Evolutionary conservation across 192 early-diverging fungal genomes (phyloP).

Genomic region (Bifiguratus adelaidae): DNA sequence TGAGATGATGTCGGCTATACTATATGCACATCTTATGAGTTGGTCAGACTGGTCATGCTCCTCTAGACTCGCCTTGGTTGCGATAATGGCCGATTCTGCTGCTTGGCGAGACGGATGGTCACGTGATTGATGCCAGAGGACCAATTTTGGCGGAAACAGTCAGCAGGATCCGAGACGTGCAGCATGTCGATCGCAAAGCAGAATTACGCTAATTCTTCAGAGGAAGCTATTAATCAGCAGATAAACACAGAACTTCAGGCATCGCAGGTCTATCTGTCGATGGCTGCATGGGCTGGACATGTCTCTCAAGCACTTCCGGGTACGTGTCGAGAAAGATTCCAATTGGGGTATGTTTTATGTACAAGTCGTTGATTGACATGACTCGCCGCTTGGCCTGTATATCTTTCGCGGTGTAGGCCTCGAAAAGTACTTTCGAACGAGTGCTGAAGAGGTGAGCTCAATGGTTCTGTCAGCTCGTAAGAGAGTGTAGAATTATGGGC

Average conservation of each 20-base stretch:
- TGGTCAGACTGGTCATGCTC: too few relatives aligned
- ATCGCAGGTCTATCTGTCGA: conserved; percentile 41
- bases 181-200: conserved; percentile 39
- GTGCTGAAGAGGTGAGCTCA: conserved; percentile 22
- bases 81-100: too few relatives aligned
- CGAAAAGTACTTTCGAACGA: conserved; percentile 40
- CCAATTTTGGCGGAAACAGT: too few relatives aligned
- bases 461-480: not conserved
- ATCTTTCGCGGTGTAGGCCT: conserved; percentile 9
- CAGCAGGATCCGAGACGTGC: too few relatives aligned
- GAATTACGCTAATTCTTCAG: conserved; percentile 34
- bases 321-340: not conserved
- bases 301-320: conserved; percentile 34
- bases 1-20: too few relatives aligned
- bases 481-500: not conserved
- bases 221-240: conserved; percentile 45
- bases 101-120: too few relatives aligned
- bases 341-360: too few relatives aligned
- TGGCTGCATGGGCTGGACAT: conserved; percentile 38
- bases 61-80: too few relatives aligned
- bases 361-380: too few relatives aligned
- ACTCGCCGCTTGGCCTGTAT: not conserved
- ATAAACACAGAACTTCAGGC: conserved; percentile 49
- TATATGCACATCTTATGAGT: too few relatives aligned
- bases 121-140: too few relatives aligned